phyloP scores from a whole-genome alignment of 2,329 filamentous ascomycete species.

The Trichoderma asperellum region DNA sequence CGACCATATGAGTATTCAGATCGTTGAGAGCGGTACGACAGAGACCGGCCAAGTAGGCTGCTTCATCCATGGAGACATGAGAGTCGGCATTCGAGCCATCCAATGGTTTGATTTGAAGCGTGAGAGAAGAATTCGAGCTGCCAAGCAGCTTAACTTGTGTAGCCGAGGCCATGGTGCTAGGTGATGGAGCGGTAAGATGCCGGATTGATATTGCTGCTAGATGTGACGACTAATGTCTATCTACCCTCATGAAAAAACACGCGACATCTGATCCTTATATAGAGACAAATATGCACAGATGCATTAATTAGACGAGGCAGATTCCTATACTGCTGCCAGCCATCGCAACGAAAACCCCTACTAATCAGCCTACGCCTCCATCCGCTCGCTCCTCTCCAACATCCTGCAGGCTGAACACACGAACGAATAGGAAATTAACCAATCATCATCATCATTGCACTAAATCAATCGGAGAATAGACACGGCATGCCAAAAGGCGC shows the following conservation, averaged over 20 bases:
- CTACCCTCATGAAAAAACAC: background rate
- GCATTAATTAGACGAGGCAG: background rate
- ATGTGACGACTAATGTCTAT: background rate
- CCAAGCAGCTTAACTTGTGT: slow-evolving; percentile 38
- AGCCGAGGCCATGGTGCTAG: slow-evolving; percentile 39
- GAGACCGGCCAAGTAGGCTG: slow-evolving; percentile 37
- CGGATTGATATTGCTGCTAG: background rate
- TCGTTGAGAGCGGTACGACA: slow-evolving; percentile 39
- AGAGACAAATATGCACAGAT: background rate
- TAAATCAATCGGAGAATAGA: background rate
- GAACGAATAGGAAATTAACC: background rate
- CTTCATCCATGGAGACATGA: slow-evolving; percentile 33
- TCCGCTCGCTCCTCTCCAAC: background rate
- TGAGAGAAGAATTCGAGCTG: slow-evolving; percentile 31
- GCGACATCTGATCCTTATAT: background rate
- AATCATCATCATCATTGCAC: background rate
- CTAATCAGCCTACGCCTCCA: background rate
- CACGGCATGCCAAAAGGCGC: slow-evolving; percentile 13
- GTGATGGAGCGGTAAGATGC: background rate
- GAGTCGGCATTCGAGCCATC: background rate
- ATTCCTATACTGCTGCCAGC: background rate
- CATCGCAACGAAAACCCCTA: background rate
- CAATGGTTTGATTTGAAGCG: slow-evolving; percentile 15
- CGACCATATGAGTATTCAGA: slow-evolving; percentile 36
- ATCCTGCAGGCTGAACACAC: background rate